Evolutionary conservation across 1,284 basidiomycete species (phyloP), one percentile per base, ranked within the genome.

Genomic region (Salmacisia buchloeana): DNA sequence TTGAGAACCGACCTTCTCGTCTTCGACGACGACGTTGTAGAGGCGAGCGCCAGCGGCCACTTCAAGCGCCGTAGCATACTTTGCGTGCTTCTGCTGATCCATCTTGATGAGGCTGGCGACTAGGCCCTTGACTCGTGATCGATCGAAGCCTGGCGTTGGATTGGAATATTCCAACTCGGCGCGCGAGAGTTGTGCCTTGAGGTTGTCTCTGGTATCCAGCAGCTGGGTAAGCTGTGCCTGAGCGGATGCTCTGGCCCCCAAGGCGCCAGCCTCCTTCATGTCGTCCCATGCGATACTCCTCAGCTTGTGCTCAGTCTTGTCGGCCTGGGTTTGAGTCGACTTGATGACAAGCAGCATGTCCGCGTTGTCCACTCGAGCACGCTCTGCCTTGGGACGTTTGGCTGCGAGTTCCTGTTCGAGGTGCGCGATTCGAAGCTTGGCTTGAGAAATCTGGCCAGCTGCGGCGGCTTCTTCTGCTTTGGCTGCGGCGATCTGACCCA

Each of bases 401-500:
- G 82, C 84, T 69, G 87, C 88, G 64, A 97, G 81, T 79, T 97
- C 93, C 71, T 88, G 88, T 80, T 91, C 86, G 39, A 85, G 84
- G 84, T 94, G 89, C 0, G 82, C 85, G 43, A 96, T 86, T 77
- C 90, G 89, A 58, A 89, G 84, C 62, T 87, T 87, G 66, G 85
- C 85, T 77, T 96, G 92, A 76, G 96, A 88, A 63, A 92, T 89
- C 74, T 94, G 92, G 0, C 92, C 89, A 5, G 85, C 83, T 0
- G 89, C 89, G 49, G 90, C 88, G 0, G 91, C 87, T 1, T 89
- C 83, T 9, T 87, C 86, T 1, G 86, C 86, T 68, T 87, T 87
- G 0, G 93, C 91, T n/a, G 91, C 88, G 1, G 93, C 91, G 29
- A 99, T 85, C 78, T 97, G 93, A 31, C 94, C 96, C 86, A 97